Evolutionary conservation across 352 stramenopile genomes (phyloP), one percentile per base, ranked within the genome.

Genomic region (Pythium folliculosum): DNA sequence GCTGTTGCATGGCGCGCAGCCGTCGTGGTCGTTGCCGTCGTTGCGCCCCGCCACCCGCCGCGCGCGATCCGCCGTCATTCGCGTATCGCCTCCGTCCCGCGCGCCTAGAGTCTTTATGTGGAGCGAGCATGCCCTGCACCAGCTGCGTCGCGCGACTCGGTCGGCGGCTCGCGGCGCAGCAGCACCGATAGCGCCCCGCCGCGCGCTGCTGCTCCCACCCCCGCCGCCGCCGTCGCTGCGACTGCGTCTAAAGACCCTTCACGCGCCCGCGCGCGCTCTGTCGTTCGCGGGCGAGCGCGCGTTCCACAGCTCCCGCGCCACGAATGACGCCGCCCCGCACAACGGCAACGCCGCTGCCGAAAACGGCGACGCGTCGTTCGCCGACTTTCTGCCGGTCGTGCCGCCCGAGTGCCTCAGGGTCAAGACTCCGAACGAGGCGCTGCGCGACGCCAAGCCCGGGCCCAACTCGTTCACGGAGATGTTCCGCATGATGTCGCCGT

Each of bases 401-500:
- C 87, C 87, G 13, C 75, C 84, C 52, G 85, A 94, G 64, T 94
- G 87, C 69, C 77, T 95, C 27, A 78, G 79, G 47, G 81, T 93
- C 60, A 77, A 87, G 64, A 59, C 77, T n/a, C 69, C 70, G 6
- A 23, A 56, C 10, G 45, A 68, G 17, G 56, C 57, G 22, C 49
- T 73, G 3, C 51, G 69, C 10, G 70, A 72, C 12, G 58, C 61
- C 38, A 70, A 59, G 22, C 75, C 76, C 1, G 65, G 67, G 2
- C 80, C 84, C 14, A 89, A 83, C 50, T 90, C 85, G 45, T 95
- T 95, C 68, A 94, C 83, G 0, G 77, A 90, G 64, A 95, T 98
- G 91, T 98, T 99, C 77, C 92, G 96, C 52, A 91, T 92, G 63
- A 98, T 97, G 74, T 97, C 97, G 48, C 97, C 96, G 12, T 99